Base-by-base conservation (phyloP, 1,284 basidiomycete genomes). In the Papiliotrema laurentii region DNA sequence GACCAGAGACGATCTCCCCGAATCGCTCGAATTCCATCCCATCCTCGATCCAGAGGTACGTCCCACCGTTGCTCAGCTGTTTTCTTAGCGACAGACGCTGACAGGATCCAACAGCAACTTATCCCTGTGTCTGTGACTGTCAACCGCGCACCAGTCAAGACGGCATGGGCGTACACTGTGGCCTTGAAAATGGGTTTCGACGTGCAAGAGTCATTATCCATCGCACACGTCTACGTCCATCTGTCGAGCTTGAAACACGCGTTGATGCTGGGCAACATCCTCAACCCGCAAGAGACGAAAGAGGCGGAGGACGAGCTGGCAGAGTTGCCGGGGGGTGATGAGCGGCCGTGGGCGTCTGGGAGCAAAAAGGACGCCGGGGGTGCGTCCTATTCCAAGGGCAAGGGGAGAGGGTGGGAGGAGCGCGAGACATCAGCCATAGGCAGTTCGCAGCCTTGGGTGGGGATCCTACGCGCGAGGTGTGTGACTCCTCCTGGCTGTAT, bases 141-240 rank as follows among this genome's bases (percentile, higher is more conserved):
- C 45, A 97, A 97, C 71, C 84, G 93, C 19, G 92, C 93, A 1
- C 93, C 94, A 0, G 79, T 97, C 47, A 89, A 97, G 87, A 90
- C 86, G 42, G 89, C 87, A 1, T 97, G 93, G 93, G 83, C 89
- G 0, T 87, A 81, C 48, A 75, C 90, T 31, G 85, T 97, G 16
- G 85, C 89, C 6, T 87, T 93, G 61, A 78, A 83, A 25, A 77
- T 94, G 51, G 89, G 89, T 2, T 97, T 97, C 68, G 79, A 82
- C 45, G 78, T 85, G 44, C 82, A 87, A 58, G 94, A 97, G 73
- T 87, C 94, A 1, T 77, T 97, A 31, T 65, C 62, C 0, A 56
- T 72, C 18, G 69, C 67, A 1, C 69, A 72, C 42, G 89, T 86
- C 30, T 97, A 93, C 69, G 94, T 92, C 14, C 89, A 93, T 63